Evolutionary conservation across 2,329 filamentous ascomycete species (phyloP), one percentile per base, ranked within the genome.

Genomic region (Talaromyces sp.): DNA sequence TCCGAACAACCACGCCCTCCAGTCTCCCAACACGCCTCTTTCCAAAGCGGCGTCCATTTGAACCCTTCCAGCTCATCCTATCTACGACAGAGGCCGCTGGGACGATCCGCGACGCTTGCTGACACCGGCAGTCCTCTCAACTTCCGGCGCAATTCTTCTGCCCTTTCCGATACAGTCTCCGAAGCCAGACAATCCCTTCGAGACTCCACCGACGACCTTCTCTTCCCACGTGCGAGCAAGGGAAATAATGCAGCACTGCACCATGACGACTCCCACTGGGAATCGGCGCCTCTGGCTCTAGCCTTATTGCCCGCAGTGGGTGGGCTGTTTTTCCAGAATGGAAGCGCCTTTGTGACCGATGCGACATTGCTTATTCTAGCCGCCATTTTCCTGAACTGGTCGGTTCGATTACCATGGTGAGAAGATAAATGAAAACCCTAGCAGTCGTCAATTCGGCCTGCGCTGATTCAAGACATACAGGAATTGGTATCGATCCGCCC

Each of bases 331-430:
- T 96, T 96, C 72, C 85, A 90, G 63, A 90, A 96, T 77, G 93
- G 93, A 13, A 89, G 88, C 67, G 85, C 88, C 0, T 83, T 97
- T 64, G 86, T 93, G 59, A 96, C 92, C 0, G 93, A 98, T 74
- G 77, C 96, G 30, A 88, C 95, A 68, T 80, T 98, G 36, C 78
- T 98, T 33, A 86, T 84, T 2, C 76, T 98, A 64, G 90, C 91
- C 2, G 91, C 89, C 4, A 84, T 97, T 52, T 96, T 97, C 70
- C 80, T 98, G 64, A 93, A 96, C 72, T 97, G 92, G 91, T 93
- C 91, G 55, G 89, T 97, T 51, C 88, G 91, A 60, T 81, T 95
- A 66, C 93, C 93, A 68, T 98, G 93, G 93, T 93, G 79, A 72
- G 84, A 67, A 51, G 58, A 19, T 58, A 15, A 62, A 56, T 36